Percentiles rank a stretch among this genome's conserved stretches.
Evolutionary conservation across 1,284 basidiomycete genomes (phyloP).

Genomic region (Phylloboletellus chloephorus): DNA sequence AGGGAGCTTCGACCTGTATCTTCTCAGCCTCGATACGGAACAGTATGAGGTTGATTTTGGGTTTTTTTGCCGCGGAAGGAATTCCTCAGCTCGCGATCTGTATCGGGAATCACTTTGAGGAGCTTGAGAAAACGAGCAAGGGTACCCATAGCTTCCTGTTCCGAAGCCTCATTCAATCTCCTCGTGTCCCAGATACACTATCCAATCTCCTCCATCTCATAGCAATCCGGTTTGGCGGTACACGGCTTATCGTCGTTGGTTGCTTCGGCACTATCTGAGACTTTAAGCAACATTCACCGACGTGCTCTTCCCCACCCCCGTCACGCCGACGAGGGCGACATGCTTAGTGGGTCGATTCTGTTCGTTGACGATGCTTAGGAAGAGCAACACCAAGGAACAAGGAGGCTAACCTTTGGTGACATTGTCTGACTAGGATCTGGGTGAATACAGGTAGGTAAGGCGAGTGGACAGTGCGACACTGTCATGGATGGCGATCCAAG

Average conservation of each 20-base stretch:
- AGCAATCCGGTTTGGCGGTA: conserved; percentile 2
- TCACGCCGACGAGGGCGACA: conserved; percentile 14
- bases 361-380: conserved; percentile 2
- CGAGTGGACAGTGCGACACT: no score
- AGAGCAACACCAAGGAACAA: background rate
- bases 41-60: conserved; percentile 12
- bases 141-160: background rate
- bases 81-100: conserved; percentile 11
- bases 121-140: conserved; percentile 9
- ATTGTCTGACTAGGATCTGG: background rate
- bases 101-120: conserved; percentile 7
- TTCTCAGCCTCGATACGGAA: conserved; percentile 17
- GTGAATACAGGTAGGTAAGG: background rate
- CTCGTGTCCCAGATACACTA: conserved; percentile 16
- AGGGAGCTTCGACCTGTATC: conserved; percentile 9
- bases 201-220: conserved; percentile 1
- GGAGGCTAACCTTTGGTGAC: conserved; percentile 6
- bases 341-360: conserved; percentile 10
- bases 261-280: conserved; percentile 2
- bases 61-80: conserved; percentile 13
- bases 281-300: conserved; percentile 18
- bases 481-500: no score
- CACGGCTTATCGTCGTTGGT: conserved; percentile 15
- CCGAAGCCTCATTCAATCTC: conserved; percentile 13
- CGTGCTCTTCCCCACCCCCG: conserved; percentile 21